Base-by-base conservation (phyloP, 441 rosid genomes). In the Syzygium syzygioides region DNA sequence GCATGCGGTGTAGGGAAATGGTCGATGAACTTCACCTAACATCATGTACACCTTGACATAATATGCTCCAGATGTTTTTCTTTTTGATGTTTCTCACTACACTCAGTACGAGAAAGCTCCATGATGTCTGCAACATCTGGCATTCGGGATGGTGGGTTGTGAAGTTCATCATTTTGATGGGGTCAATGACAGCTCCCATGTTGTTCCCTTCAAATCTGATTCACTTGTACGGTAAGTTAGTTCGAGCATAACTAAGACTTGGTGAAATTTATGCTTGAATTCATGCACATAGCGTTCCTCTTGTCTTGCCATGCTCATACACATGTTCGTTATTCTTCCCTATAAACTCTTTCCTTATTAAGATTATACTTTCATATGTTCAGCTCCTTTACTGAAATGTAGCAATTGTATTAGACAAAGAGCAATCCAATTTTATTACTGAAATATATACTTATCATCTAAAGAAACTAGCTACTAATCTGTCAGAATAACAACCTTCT, bases 91-190 rank as follows among this genome's bases (percentile, higher is more conserved):
- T 95, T 91, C 88, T 94, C 66, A 90, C 95, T 45, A 95, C 98
- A 45, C 90, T 93, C 87, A 91, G 90, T 88, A 94, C 98, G 57
- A 94, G 89, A 87, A 96, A 97, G 90, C 89, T 97, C 87, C 90
- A 93, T 2, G 92, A 94, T 64, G 89, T 90, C 85, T 92, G 93
- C 90, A 95, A 88, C 90, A 90, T 71, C 55, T 96, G 99, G 99
- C 99, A 97, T 91, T 96, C 98, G 1, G 93, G 91, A 91, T 90
- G 93, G 89, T 97, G 99, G 99, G 53, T 80, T 19, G 85, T 92
- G 90, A 97, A 97, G 94, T 60, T 90, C 86, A 14, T 91, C 88
- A 87, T 96, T 9, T 89, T 97, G 90, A 66, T 94, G 80, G 66
- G 89, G 86, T 93, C 94, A 45, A 92, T 95, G 93, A 90, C 92